Evolutionary conservation across 495 filamentous ascomycete species (phyloP).

Genomic region (Annulohypoxylon moriforme): DNA sequence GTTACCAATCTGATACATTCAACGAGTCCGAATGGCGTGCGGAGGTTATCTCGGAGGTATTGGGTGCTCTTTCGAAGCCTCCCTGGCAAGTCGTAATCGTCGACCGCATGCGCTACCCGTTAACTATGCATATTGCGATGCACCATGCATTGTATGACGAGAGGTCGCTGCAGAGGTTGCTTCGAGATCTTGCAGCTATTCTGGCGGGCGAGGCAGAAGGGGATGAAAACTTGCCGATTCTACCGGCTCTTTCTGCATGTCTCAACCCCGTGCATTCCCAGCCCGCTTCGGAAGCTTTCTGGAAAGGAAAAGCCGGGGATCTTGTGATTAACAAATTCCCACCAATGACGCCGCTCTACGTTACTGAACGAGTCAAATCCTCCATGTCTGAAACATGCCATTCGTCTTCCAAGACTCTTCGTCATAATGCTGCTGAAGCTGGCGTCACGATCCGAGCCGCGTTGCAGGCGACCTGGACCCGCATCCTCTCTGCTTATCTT

Average conservation of each 20-base stretch:
- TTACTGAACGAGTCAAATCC: slow-evolving; percentile 50
- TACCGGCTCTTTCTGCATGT: slow-evolving; percentile 62
- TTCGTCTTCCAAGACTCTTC: slow-evolving; percentile 56
- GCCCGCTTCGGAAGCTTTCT: slow-evolving; percentile 64
- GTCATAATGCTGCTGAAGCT: slow-evolving; percentile 60
- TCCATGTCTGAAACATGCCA: slow-evolving; percentile 56
- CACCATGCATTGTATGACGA: slow-evolving; percentile 88
- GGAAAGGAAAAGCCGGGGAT: slow-evolving; percentile 65
- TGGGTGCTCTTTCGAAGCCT: slow-evolving; percentile 21
- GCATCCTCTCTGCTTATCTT: slow-evolving; percentile 74
- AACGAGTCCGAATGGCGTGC: slow-evolving; percentile 48
- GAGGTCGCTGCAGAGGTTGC: slow-evolving; percentile 68
- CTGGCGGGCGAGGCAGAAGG: slow-evolving; percentile 8
- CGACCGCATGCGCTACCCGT: slow-evolving; percentile 12
- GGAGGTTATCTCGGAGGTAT: slow-evolving; percentile 18
- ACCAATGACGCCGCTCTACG: slow-evolving; percentile 70
- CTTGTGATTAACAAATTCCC: slow-evolving; percentile 73
- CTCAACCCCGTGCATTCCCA: slow-evolving; percentile 55
- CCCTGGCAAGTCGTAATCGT: slow-evolving; percentile 51
- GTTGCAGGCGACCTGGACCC: slow-evolving; percentile 79
- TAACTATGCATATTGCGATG: slow-evolving; percentile 61
- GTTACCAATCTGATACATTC: slow-evolving; percentile 34
- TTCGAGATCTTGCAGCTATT: slow-evolving; percentile 62
- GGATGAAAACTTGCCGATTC: slow-evolving; percentile 45
- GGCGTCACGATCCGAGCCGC: slow-evolving; percentile 77